These are phyloP conservation scores for Pichia sp. DNA, from an alignment of 1,139 yeast genomes.

Conservation along the genomic window DNA sequence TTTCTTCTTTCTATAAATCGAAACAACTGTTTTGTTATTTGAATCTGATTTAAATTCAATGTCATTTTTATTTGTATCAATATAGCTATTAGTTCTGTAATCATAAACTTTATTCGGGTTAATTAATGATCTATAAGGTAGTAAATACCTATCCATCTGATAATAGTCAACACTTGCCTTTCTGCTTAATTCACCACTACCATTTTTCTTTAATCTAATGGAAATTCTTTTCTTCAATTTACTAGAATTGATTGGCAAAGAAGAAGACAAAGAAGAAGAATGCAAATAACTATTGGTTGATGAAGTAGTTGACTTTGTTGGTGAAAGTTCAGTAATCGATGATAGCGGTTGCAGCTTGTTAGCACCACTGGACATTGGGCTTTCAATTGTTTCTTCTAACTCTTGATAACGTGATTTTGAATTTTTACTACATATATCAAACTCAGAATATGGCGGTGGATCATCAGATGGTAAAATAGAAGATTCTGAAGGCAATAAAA, in stretches of 20 bases:
- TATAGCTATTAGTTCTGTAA: conserved; percentile 25
- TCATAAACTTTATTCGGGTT: conserved; percentile 28
- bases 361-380: neutral
- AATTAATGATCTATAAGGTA: conserved; percentile 30
- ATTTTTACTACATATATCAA: neutral
- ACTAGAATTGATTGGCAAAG: neutral
- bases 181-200: conserved; percentile 7
- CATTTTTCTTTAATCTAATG: conserved; percentile 3
- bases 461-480: neutral
- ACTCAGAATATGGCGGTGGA: conserved; percentile 11
- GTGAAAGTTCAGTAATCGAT: neutral
- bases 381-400: neutral
- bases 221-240: conserved; percentile 3
- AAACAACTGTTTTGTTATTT: conserved; percentile 10
- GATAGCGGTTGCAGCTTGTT: neutral
- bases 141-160: conserved; percentile 23
- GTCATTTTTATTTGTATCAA: conserved; percentile 19
- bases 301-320: neutral
- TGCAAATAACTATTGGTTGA: neutral
- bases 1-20: conserved; percentile 10
- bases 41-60: conserved; percentile 5
- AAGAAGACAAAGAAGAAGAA: neutral
- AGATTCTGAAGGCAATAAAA: neutral
- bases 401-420: neutral
- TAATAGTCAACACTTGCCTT: conserved; percentile 14